Conservation (phyloP, 2,329 filamentous ascomycete genomes). For the Ophiostoma novo-ulmi region DNA sequence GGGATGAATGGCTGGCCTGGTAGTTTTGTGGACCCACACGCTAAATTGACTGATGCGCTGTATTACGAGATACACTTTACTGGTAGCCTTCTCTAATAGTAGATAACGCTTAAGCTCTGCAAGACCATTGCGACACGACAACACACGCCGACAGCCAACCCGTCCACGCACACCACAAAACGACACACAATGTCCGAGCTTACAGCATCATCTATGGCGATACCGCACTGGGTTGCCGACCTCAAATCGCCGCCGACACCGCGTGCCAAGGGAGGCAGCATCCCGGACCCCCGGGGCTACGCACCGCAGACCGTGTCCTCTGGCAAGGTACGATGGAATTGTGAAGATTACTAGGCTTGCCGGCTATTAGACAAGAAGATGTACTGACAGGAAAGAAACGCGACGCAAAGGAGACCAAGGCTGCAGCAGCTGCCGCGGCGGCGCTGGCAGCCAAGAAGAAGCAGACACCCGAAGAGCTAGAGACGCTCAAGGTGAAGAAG, state of each 20-base stretch:
- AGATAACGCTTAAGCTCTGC: background rate
- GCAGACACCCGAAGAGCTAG: constrained; percentile 76
- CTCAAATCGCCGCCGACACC: constrained; percentile 64
- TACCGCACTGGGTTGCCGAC: constrained; percentile 78
- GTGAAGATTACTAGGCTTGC: background rate
- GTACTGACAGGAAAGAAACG: constrained; percentile 36
- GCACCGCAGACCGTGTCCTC: constrained; percentile 45
- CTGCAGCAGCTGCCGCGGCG: constrained; percentile 35
- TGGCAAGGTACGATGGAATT: constrained; percentile 50
- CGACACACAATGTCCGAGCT: constrained; percentile 31
- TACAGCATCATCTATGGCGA: constrained; percentile 21
- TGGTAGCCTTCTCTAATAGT: background rate
- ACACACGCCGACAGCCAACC: background rate
- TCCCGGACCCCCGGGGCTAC: constrained; percentile 85
- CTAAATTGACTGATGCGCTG: background rate
- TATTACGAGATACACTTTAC: background rate
- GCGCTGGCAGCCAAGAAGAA: constrained; percentile 49
- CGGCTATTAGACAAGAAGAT: background rate
- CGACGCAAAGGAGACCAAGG: constrained; percentile 33
- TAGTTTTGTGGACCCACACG: background rate
- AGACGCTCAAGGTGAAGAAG: constrained; percentile 95
- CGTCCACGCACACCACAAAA: background rate
- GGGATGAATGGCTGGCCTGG: background rate
- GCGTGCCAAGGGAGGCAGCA: constrained; percentile 60
- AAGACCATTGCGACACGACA: background rate